phyloP scores from a whole-genome alignment of 2,329 filamentous ascomycete genomes.

The Mollisia scopiformis region DNA sequence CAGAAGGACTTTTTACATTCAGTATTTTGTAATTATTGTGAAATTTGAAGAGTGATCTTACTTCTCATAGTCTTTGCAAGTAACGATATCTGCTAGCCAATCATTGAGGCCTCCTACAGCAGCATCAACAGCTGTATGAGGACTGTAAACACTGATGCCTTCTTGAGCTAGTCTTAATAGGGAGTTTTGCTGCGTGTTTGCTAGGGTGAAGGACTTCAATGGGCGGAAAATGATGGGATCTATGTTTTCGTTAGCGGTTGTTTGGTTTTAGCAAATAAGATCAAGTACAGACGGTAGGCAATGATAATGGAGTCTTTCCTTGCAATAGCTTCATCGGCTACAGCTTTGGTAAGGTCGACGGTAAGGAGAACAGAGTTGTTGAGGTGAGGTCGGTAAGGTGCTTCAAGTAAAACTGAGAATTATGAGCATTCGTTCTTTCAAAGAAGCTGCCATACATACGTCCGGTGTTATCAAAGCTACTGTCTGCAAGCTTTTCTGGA shows the following conservation, averaged over 20 bases:
- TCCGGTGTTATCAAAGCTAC: constrained; percentile 96
- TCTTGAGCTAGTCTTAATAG: constrained; percentile 80
- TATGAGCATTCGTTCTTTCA: constrained; percentile 9
- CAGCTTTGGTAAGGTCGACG: constrained; percentile 86
- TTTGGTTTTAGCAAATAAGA: neutral
- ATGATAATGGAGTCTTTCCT: constrained; percentile 79
- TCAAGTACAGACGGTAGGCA: constrained; percentile 75
- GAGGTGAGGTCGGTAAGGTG: constrained; percentile 62
- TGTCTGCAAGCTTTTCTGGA: constrained; percentile 85
- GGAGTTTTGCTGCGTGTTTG: constrained; percentile 83
- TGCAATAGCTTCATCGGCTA: constrained; percentile 86
- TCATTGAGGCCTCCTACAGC: constrained; percentile 84
- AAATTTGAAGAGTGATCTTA: constrained; percentile 1
- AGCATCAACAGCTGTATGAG: constrained; percentile 93
- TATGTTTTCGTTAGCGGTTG: constrained; percentile 39
- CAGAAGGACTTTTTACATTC: neutral
- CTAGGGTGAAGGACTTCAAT: constrained; percentile 83
- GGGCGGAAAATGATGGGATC: constrained; percentile 96
- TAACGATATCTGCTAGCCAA: constrained; percentile 89
- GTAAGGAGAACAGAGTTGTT: constrained; percentile 77
- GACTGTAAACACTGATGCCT: constrained; percentile 93
- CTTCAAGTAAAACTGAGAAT: constrained; percentile 65
- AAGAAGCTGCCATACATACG: constrained; percentile 40
- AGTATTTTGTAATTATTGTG: neutral
- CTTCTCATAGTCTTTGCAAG: constrained; percentile 34